Evolutionary conservation across 2,329 filamentous ascomycete species (phyloP), one percentile per base, ranked within the genome.

Genomic region (Camillea tinctor): DNA sequence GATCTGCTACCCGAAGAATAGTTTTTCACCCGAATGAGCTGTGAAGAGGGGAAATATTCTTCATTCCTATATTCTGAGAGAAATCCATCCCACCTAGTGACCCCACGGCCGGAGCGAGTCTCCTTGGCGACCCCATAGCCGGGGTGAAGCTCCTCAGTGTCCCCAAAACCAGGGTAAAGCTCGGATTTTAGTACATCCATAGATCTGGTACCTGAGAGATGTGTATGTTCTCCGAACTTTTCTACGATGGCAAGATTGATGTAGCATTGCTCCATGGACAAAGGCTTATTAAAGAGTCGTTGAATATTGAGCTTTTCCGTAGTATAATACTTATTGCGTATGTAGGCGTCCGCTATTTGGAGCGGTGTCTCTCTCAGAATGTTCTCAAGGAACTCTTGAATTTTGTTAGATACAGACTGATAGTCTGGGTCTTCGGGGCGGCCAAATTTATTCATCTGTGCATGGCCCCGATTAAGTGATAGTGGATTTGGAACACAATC

Each of bases 261-360:
- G 13, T 62, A 62, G 9, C 60, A 59, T 19, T 20, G 57, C 6
- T 59, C 57, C 57, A 62, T 62, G 3, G 54, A 52, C 4, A 62
- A 48, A 8, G 1, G 22, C 1, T 50, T 51, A 19, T 56, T 57
- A 2, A 51, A 57, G 9, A 62, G 54, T 4, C 60, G 54, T 30
- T 62, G 53, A 15, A 62, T 59, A 2, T 36, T 20, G 1, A 62
- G 57, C 1, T 22, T 50, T 23, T 52, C 20, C 2, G 4, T 1
- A 13, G 54, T 49, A 19, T 59, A 59, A 17, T 50, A 17, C 17
- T 50, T 17, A 50, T 50, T 17, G 48, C 48, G 48, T n/a, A 50
- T 50, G 17, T 21, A 17, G 48, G 17, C 48, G 48, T 50, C 48
- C 20, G 48, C 48, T 50, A 30, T 30, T 30, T 30, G 26, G 13